Base-by-base conservation (phyloP, 1,139 yeast genomes). In the Candida sp. region DNA sequence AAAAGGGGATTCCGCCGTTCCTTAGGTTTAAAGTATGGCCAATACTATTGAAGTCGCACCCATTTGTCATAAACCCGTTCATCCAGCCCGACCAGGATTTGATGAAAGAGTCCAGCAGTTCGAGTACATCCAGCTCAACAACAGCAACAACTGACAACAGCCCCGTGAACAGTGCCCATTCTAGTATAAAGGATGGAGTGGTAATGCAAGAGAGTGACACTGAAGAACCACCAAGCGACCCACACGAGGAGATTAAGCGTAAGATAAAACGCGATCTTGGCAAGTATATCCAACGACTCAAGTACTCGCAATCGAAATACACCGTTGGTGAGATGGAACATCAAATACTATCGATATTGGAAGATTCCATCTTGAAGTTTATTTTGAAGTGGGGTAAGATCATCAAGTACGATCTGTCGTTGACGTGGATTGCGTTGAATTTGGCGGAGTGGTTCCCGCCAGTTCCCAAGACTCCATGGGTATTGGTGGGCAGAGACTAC, bases 381-480 rank as follows among this genome's bases (percentile, higher is more conserved):
- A 70, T 88, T 46, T 69, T 70, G 25, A 90, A 90, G 70, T 92
- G 97, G 96, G 92, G 96, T 7, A 76, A 79, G 41, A 78, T 86
- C 54, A 81, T 90, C 52, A 86, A 86, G 55, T 93, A 92, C 65
- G 96, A 90, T 66, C 80, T 87, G 47, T 92, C 96, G 0, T 76
- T 91, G 62, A 79, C 94, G 1, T 92, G 97, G 96, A 83, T 90
- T 25, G 98, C 97, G 0, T 72, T 90, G 43, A 92, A 92, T 7
- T 72, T 93, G 48, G 96, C 97, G 1, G 97, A 91, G 66, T 91
- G 97, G 96, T 80, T 88, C 35, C 96, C 96, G 6, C 90, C 91
- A 3, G 66, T 77, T 32, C 72, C 73, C 3, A 67, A 72, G 30
- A 74, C 80, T 12, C 67, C 73, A 1, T 75, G 75, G 77, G 81